A percentile compares a stretch with the other conserved stretches of the same genome.
These are phyloP conservation scores for Mrakia frigida DNA, from an alignment of 768 basidiomycete genomes.

Conservation along the genomic window DNA sequence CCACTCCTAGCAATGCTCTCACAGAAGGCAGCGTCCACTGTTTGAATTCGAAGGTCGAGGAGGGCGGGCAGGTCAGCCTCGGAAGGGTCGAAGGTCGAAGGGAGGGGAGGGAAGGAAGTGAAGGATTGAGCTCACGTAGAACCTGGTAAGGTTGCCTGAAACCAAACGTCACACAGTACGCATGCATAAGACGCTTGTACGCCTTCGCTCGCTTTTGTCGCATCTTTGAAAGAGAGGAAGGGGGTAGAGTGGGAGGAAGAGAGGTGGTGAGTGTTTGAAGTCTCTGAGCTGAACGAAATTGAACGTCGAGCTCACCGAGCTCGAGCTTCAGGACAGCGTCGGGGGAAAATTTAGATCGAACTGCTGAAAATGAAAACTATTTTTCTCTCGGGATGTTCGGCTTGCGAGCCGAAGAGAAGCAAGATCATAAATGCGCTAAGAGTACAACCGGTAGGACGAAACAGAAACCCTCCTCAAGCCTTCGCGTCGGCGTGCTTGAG, in stretches of 20 bases:
- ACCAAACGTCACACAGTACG: conserved; percentile 34
- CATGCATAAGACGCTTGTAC: conserved; percentile 86
- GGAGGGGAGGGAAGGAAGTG: too few relatives aligned
- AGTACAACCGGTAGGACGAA: too few relatives aligned
- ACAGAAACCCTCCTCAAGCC: neutral
- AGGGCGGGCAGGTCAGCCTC: neutral
- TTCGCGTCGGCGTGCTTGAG: conserved; percentile 16
- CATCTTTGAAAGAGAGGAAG: conserved; percentile 51
- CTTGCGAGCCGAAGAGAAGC: too few relatives aligned
- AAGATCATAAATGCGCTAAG: too few relatives aligned
- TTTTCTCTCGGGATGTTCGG: too few relatives aligned
- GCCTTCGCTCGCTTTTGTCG: conserved; percentile 91
- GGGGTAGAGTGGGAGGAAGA: neutral
- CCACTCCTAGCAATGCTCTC: conserved; percentile 62
- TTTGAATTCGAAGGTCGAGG: conserved; percentile 42
- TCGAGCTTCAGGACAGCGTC: too few relatives aligned
- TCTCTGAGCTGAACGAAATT: neutral
- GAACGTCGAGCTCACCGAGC: too few relatives aligned
- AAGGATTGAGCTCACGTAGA: conserved; percentile 54
- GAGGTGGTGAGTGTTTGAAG: too few relatives aligned
- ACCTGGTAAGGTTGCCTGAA: conserved; percentile 78
- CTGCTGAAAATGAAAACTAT: too few relatives aligned
- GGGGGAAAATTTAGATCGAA: too few relatives aligned
- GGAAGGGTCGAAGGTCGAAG: neutral
- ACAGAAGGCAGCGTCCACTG: conserved; percentile 79